Conservation (phyloP, 257 asterid genomes). For the Paraleonurus japonicus region DNA sequence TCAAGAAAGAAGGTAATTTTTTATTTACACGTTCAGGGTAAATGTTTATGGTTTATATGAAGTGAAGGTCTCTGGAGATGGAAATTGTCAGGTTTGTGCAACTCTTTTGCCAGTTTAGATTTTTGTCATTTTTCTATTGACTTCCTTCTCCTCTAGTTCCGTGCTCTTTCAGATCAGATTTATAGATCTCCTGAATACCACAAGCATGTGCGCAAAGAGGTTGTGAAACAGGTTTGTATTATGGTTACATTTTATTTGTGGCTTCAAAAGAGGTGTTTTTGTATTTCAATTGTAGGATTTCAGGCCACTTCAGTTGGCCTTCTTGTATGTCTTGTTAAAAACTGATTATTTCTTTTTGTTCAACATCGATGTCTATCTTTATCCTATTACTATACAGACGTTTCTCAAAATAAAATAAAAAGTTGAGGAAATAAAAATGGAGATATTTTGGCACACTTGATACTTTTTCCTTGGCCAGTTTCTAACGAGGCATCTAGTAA, state of each 20-base stretch:
- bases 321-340: neutral
- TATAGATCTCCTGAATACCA: constrained; percentile 66
- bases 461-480: neutral
- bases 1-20: constrained; percentile 8
- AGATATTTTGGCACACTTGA: neutral
- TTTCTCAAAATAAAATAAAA: neutral
- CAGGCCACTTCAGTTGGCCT: constrained; percentile 2
- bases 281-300: neutral
- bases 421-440: neutral
- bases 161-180: constrained; percentile 75
- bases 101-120: constrained; percentile 1
- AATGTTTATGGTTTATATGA: constrained; percentile 54
- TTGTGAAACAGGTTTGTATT: constrained; percentile 62
- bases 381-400: neutral
- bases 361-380: neutral
- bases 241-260: neutral
- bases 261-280: neutral
- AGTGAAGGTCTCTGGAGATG: constrained; percentile 66
- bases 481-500: neutral
- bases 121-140: constrained; percentile 11
- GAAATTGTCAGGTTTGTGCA: constrained; percentile 65
- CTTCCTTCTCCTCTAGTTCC: constrained; percentile 42
- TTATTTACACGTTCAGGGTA: constrained; percentile 37
- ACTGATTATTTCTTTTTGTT: neutral
- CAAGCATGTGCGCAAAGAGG: constrained; percentile 66